Percentiles rank a stretch among this genome's conserved stretches.
Conservation (phyloP, 108 stramenopile genomes). For the Conticribra weissflogii region DNA sequence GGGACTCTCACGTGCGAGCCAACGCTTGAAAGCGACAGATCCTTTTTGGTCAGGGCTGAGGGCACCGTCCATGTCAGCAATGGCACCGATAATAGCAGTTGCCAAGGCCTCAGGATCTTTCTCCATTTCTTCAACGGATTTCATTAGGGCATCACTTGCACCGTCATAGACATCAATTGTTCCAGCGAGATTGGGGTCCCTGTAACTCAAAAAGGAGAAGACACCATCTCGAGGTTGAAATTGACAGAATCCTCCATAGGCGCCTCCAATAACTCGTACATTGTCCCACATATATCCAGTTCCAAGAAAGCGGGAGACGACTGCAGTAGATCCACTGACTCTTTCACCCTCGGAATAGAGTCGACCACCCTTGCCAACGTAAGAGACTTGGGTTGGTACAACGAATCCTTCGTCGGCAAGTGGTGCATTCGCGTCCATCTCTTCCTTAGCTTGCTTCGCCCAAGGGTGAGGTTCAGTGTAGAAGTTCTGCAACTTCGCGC, state of each 20-base stretch:
- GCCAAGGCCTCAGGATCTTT: constrained; percentile 80
- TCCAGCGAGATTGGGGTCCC: constrained; percentile 94
- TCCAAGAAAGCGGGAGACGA: constrained; percentile 82
- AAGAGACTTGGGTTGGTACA: constrained; percentile 94
- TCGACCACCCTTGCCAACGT: constrained; percentile 92
- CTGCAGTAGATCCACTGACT: constrained; percentile 76
- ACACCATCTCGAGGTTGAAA: constrained; percentile 79
- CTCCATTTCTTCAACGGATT: constrained; percentile 80
- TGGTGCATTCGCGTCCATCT: constrained; percentile 70
- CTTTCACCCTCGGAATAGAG: constrained; percentile 86
- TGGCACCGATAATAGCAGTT: constrained; percentile 88
- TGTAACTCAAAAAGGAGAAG: constrained; percentile 92
- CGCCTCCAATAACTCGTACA: constrained; percentile 93
- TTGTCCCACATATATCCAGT: constrained; percentile 95
- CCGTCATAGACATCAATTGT: constrained; percentile 95
- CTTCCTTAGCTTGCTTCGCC: constrained; percentile 73
- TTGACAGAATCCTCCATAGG: constrained; percentile 95
- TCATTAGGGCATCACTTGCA: constrained; percentile 80
- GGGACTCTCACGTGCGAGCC: constrained; percentile 83
- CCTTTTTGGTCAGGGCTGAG: constrained; percentile 91
- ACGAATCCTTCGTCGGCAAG: constrained; percentile 91
- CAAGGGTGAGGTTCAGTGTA: constrained; percentile 79
- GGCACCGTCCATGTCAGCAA: constrained; percentile 96
- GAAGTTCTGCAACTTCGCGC: constrained; percentile 70
- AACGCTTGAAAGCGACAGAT: constrained; percentile 69